phyloP scores from a whole-genome alignment of 352 stramenopile species.

The Globisporangium paroecandrum region DNA sequence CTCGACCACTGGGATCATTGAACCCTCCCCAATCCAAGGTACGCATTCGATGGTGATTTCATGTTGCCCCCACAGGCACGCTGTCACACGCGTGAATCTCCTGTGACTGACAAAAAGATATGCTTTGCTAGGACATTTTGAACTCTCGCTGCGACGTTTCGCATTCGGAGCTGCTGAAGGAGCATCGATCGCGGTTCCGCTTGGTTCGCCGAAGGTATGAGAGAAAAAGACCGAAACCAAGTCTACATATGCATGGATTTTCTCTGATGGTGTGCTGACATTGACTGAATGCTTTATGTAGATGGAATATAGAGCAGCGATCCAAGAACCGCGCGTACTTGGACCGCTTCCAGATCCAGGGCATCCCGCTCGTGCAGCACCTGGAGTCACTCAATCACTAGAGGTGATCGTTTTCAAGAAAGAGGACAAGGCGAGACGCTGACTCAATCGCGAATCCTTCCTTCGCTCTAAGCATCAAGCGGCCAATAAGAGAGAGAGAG shows the following conservation, averaged over 20 bases:
- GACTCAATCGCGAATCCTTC: background rate
- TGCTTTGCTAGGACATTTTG: conserved; percentile 42
- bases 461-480: too few relatives aligned
- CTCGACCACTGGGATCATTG: background rate
- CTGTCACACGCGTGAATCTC: background rate
- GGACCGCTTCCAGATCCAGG: conserved; percentile 57
- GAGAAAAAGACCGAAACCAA: background rate
- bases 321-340: conserved; percentile 53
- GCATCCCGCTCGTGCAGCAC: conserved; percentile 62
- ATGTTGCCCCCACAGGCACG: background rate
- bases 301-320: conserved; percentile 49
- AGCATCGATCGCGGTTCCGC: conserved; percentile 62
- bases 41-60: background rate
- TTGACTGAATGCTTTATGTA: conserved; percentile 16
- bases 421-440: background rate
- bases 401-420: conserved; percentile 20
- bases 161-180: conserved; percentile 57
- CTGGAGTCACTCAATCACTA: conserved; percentile 42
- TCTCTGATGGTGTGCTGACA: background rate
- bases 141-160: conserved; percentile 62
- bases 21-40: background rate
- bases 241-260: background rate
- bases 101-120: background rate
- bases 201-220: conserved; percentile 46
- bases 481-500: background rate